Conservation (phyloP, 768 basidiomycete genomes). For the Boletus vinaceobasis region DNA sequence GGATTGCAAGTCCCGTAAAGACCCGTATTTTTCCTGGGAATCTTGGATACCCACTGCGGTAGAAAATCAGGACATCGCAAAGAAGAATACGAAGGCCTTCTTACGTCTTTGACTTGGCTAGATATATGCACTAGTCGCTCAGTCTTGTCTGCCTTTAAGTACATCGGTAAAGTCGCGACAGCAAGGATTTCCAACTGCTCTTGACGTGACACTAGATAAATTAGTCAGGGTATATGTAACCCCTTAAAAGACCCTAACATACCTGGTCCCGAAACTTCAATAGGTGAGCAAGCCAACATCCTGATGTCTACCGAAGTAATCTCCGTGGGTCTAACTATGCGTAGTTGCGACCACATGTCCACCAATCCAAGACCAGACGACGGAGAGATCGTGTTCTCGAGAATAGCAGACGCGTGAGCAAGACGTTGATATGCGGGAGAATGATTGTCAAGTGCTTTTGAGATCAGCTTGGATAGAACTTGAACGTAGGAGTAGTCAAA, state of each 20-base stretch:
- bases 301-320: constrained; percentile 19
- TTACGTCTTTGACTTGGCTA: constrained; percentile 22
- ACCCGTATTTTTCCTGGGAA: neutral
- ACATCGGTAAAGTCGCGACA: constrained; percentile 21
- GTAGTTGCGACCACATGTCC: constrained; percentile 64
- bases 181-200: constrained; percentile 25
- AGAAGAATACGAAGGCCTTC: neutral
- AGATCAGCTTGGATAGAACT: constrained; percentile 54
- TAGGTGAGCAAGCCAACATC: constrained; percentile 8
- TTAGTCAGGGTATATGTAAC: neutral
- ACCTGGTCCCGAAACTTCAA: constrained; percentile 9
- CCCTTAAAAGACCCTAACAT: neutral
- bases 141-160: constrained; percentile 1
- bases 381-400: constrained; percentile 52
- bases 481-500: constrained; percentile 69
- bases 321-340: constrained; percentile 12
- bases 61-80: constrained; percentile 2
- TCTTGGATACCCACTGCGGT: constrained; percentile 16
- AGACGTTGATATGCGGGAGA: constrained; percentile 36
- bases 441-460: constrained; percentile 36
- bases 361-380: constrained; percentile 71
- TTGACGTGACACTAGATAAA: constrained; percentile 18
- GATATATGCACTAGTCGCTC: constrained; percentile 16
- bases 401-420: constrained; percentile 28
- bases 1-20: constrained; percentile 11